Conservation (phyloP, 2,329 filamentous ascomycete species). For the Pseudogymnoascus sp. region DNA sequence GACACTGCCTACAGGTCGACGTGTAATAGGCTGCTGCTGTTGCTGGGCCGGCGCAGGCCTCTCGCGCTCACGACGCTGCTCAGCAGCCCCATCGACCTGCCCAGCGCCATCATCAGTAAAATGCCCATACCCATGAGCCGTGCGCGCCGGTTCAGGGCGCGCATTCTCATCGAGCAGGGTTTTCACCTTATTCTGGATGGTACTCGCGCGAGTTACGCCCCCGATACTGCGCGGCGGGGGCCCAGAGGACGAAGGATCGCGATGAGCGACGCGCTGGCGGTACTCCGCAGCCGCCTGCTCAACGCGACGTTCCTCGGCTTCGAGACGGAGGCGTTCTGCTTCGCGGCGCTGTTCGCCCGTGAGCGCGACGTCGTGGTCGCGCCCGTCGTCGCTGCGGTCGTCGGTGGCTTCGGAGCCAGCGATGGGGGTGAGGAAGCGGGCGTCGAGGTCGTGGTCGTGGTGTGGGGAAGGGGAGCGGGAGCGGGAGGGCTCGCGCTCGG, state of each 20-base stretch:
- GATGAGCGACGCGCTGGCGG: constrained; percentile 60
- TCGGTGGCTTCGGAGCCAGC: constrained; percentile 68
- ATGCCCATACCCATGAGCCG: constrained; percentile 82
- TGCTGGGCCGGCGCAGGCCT: constrained; percentile 14
- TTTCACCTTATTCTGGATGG: constrained; percentile 87
- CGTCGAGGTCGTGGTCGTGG: constrained; percentile 33
- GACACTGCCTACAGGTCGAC: constrained; percentile 41
- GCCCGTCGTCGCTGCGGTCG: constrained; percentile 57
- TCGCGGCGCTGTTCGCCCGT: constrained; percentile 86
- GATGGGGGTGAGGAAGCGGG: constrained; percentile 53
- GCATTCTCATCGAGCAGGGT: constrained; percentile 73
- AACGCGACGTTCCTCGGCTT: constrained; percentile 83
- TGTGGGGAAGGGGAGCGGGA: constrained; percentile 35
- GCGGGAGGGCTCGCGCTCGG: constrained; percentile 31
- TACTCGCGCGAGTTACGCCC: constrained; percentile 60
- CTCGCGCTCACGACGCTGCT: constrained; percentile 14
- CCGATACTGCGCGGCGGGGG: constrained; percentile 46
- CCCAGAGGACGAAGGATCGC: constrained; percentile 41
- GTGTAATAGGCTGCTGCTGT: constrained; percentile 25
- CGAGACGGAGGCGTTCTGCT: constrained; percentile 70
- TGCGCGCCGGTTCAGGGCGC: constrained; percentile 51
- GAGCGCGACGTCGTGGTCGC: constrained; percentile 52
- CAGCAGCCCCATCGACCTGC: constrained; percentile 4
- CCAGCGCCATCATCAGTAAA: constrained; percentile 56
- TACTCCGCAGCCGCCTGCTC: constrained; percentile 86